Evolutionary conservation across 1,284 basidiomycete genomes (phyloP).

Genomic region (Apiotrichum akiyoshidainum): DNA sequence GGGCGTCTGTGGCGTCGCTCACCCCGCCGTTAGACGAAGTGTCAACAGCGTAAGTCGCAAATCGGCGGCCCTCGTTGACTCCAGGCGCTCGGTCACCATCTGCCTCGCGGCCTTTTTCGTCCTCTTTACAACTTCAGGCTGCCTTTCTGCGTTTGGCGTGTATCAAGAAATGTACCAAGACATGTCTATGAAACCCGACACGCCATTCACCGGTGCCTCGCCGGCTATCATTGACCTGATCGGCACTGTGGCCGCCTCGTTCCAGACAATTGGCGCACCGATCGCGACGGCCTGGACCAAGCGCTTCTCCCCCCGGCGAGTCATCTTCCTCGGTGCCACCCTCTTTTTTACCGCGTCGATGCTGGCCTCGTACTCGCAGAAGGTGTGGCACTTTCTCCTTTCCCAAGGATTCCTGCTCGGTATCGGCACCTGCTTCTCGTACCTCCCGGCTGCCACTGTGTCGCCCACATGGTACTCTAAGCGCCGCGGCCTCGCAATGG

Average conservation of each 20-base stretch:
- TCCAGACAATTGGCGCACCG: conserved; percentile 32
- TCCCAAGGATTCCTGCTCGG: conserved; percentile 35
- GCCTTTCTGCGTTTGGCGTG: conserved; percentile 34
- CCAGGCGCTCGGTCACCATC: conserved; percentile 20
- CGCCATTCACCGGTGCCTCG: conserved; percentile 27
- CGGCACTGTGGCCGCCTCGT: conserved; percentile 30
- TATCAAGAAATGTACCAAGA: conserved; percentile 36
- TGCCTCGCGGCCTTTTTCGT: conserved; percentile 23
- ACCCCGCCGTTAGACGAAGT: not conserved
- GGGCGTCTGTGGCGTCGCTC: not conserved
- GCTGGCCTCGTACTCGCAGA: conserved; percentile 21
- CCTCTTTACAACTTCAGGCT: conserved; percentile 32
- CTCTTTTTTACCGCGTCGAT: conserved; percentile 23
- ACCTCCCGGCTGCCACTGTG: conserved; percentile 31
- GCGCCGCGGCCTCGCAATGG: conserved; percentile 33
- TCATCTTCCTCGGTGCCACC: conserved; percentile 22
- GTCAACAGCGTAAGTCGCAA: not conserved
- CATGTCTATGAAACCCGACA: conserved; percentile 20
- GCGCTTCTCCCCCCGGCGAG: conserved; percentile 22
- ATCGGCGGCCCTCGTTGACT: not conserved
- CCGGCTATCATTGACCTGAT: conserved; percentile 33
- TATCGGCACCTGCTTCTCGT: conserved; percentile 30
- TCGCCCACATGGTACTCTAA: conserved; percentile 33
- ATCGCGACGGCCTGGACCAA: conserved; percentile 27
- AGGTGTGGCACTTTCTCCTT: conserved; percentile 35